Conservation (phyloP, 805 yeast genomes). For the Wickerhamomyces tratensis region DNA sequence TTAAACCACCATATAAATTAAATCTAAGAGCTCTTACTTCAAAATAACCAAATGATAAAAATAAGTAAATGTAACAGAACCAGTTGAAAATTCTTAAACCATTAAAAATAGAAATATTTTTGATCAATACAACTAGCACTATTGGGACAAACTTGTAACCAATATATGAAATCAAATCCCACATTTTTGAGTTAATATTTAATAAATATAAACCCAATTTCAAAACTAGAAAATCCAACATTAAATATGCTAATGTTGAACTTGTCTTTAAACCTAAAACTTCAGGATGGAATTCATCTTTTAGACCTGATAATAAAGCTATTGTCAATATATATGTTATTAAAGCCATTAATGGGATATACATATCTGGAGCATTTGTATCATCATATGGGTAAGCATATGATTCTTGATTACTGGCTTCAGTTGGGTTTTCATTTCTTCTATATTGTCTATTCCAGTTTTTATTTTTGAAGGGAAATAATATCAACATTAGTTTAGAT, state of each 20-base stretch:
- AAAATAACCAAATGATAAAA: constrained; percentile 53
- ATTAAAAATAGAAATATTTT: constrained; percentile 25
- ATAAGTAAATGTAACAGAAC: constrained; percentile 38
- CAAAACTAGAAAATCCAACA: constrained; percentile 66
- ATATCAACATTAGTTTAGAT: constrained; percentile 57
- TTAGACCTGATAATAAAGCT: constrained; percentile 77
- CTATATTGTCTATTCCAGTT: constrained; percentile 64
- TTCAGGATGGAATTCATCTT: constrained; percentile 89
- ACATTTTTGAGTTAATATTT: constrained; percentile 56
- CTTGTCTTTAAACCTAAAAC: constrained; percentile 81
- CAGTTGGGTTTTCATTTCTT: constrained; percentile 24
- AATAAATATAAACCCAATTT: constrained; percentile 78
- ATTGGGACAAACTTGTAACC: constrained; percentile 92
- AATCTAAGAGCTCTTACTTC: constrained; percentile 46
- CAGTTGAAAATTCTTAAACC: constrained; percentile 34
- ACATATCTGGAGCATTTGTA: constrained; percentile 91
- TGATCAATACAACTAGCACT: constrained; percentile 44
- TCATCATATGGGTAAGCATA: constrained; percentile 80
- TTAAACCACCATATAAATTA: constrained; percentile 30
- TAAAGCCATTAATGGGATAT: constrained; percentile 90
- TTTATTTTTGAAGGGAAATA: constrained; percentile 79
- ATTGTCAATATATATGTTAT: constrained; percentile 78
- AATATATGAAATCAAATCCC: constrained; percentile 82
- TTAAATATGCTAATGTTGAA: constrained; percentile 73
- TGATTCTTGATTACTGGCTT: constrained; percentile 20